A percentile compares a stretch with the other conserved stretches of the same genome.
phyloP scores from a whole-genome alignment of 1,284 basidiomycete species.

The Malassezia slooffiae region DNA sequence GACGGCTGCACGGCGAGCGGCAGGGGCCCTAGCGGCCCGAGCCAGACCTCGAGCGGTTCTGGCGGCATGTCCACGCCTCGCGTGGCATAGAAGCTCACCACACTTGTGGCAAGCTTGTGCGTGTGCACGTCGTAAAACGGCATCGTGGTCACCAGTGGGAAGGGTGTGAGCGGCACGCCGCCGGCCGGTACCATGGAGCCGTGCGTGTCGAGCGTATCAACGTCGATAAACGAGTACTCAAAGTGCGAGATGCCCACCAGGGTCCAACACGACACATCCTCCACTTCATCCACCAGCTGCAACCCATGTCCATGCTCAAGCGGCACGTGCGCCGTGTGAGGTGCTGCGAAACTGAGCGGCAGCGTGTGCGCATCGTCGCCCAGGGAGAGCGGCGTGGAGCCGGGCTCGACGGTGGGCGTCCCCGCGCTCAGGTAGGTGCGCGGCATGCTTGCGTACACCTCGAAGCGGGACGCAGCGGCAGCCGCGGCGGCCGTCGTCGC shows the following conservation, averaged over 20 bases:
- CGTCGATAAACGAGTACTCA: constrained; percentile 87
- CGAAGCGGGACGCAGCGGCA: constrained; percentile 1
- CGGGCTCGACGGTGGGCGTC: neutral
- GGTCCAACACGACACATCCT: constrained; percentile 89
- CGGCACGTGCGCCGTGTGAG: neutral
- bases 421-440: constrained; percentile 10
- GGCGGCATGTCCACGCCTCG: too few species aligned
- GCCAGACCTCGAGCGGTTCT: constrained; percentile 70
- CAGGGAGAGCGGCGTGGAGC: neutral
- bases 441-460: constrained; percentile 4
- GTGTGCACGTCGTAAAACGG: constrained; percentile 62
- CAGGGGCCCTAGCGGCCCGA: constrained; percentile 76
- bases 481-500: neutral
- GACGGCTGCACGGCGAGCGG: neutral
- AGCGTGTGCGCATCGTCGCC: constrained; percentile 4
- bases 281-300: constrained; percentile 64
- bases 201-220: constrained; percentile 62
- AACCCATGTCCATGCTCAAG: neutral
- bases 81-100: constrained; percentile 58
- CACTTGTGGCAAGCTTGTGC: constrained; percentile 67
- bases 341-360: constrained; percentile 6
- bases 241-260: constrained; percentile 88
- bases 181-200: constrained; percentile 59
- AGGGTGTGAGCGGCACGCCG: constrained; percentile 57
- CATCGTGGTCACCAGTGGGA: constrained; percentile 70